Evolutionary conservation across 495 filamentous ascomycete genomes (phyloP).

Genomic region (Stereocaulon alpinum): DNA sequence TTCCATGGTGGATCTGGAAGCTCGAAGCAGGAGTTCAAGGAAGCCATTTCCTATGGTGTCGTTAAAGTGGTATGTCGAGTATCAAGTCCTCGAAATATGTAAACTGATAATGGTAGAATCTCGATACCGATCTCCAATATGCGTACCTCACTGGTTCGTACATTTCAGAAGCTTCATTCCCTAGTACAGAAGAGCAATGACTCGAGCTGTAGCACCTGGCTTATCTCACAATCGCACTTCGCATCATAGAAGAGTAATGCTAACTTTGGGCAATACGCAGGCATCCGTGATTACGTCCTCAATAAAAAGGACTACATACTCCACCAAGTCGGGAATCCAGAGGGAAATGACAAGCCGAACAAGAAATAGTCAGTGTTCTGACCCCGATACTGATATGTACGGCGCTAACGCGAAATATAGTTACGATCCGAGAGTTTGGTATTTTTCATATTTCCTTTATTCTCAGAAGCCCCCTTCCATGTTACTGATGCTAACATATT

Average conservation of each 20-base stretch:
- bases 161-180: too few relatives aligned
- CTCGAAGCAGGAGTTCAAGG: constrained; percentile 73
- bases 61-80: constrained; percentile 64
- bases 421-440: constrained; percentile 66
- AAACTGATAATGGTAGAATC: constrained; percentile 26
- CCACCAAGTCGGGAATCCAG: constrained; percentile 84
- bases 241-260: too few relatives aligned
- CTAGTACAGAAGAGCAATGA: too few relatives aligned
- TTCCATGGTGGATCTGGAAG: constrained; percentile 97
- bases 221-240: too few relatives aligned
- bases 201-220: too few relatives aligned
- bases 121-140: constrained; percentile 76
- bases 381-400: neutral
- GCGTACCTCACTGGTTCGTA: constrained; percentile 57
- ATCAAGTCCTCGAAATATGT: constrained; percentile 30
- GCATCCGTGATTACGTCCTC: constrained; percentile 80
- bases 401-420: neutral
- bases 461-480: too few relatives aligned
- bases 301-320: constrained; percentile 92
- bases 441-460: constrained; percentile 33
- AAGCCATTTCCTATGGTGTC: constrained; percentile 85
- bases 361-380: constrained; percentile 59
- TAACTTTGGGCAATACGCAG: too few relatives aligned
- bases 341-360: constrained; percentile 93
- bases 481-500: neutral